A percentile compares a stretch with the other conserved stretches of the same genome.
These are phyloP conservation scores for Cystofilobasidium bisporidii DNA, from an alignment of 768 basidiomycete genomes.

Conservation along the genomic window DNA sequence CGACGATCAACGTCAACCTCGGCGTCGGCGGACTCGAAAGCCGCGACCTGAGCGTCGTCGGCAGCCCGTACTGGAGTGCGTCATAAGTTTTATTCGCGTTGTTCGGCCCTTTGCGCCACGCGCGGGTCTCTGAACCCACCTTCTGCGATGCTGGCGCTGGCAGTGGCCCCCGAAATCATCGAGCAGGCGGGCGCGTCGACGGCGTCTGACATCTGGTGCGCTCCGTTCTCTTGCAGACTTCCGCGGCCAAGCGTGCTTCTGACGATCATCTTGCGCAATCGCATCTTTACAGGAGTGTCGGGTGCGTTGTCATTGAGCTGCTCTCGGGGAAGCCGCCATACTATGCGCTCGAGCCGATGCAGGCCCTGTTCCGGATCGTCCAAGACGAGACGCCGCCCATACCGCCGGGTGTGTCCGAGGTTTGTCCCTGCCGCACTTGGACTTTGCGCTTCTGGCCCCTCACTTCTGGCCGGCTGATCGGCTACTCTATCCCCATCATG, in stretches of 20 bases:
- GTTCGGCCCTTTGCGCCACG: not conserved
- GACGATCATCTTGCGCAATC: not conserved
- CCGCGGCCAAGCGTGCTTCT: too few relatives aligned
- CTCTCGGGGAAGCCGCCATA: constrained; percentile 87
- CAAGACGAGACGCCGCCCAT: constrained; percentile 96
- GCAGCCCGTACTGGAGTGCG: constrained; percentile 97
- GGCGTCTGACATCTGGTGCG: constrained; percentile 86
- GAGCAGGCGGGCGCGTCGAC: constrained; percentile 96
- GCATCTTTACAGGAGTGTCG: constrained; percentile 61
- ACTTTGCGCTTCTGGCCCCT: not conserved
- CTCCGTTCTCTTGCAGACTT: not conserved
- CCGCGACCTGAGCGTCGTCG: constrained; percentile 81
- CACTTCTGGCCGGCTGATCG: not conserved
- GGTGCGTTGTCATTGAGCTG: constrained; percentile 95
- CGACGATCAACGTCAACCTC: constrained; percentile 56
- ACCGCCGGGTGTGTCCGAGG: constrained; percentile 83
- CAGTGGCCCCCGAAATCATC: constrained; percentile 93
- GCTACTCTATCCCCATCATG: not conserved
- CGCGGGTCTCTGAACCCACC: too few relatives aligned
- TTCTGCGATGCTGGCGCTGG: too few relatives aligned
- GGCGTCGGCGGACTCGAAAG: not conserved
- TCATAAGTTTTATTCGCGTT: constrained; percentile 29
- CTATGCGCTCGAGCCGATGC: constrained; percentile 93
- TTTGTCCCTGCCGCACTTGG: constrained; percentile 28
- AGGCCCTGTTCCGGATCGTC: constrained; percentile 93